Conservation (phyloP, 2,329 filamentous ascomycete genomes). For the Coccinonectria pachysandricola region DNA sequence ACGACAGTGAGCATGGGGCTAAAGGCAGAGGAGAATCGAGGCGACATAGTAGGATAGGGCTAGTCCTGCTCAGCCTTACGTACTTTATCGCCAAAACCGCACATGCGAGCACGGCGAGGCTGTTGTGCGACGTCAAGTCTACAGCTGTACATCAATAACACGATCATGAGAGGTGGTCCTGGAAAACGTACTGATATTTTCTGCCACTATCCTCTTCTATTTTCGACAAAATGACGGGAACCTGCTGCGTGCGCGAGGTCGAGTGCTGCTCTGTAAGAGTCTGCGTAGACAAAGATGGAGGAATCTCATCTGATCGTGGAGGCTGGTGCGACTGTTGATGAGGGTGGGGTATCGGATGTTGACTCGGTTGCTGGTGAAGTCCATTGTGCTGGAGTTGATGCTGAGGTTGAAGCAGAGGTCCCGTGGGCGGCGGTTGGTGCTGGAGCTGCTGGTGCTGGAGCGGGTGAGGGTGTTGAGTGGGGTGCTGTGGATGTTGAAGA, state of each 20-base stretch:
- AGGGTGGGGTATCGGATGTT: conserved; percentile 14
- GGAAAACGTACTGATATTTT: conserved; percentile 27
- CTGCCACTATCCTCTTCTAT: conserved; percentile 25
- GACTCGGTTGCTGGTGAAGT: conserved; percentile 14
- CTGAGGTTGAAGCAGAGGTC: conserved; percentile 1
- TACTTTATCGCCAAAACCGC: conserved; percentile 97
- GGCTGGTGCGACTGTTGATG: conserved; percentile 15
- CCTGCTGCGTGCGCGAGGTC: conserved; percentile 6
- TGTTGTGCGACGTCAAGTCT: conserved; percentile 80
- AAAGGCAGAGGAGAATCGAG: neutral
- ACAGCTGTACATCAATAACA: conserved; percentile 11
- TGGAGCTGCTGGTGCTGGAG: conserved; percentile 4
- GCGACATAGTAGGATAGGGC: too few relatives aligned
- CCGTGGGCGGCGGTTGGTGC: conserved; percentile 1
- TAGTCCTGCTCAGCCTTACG: too few relatives aligned
- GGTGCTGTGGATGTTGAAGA: conserved; percentile 3
- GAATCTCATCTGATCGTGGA: conserved; percentile 15
- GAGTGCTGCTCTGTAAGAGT: conserved; percentile 11
- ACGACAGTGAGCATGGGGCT: conserved; percentile 1
- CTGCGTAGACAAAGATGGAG: conserved; percentile 8
- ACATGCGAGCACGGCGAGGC: conserved; percentile 90
- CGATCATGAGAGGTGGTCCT: too few relatives aligned
- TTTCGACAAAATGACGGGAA: conserved; percentile 21
- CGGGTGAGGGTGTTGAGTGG: conserved; percentile 10
- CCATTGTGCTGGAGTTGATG: conserved; percentile 11